A percentile compares a stretch with the other conserved stretches of the same genome.
phyloP scores from a whole-genome alignment of 495 filamentous ascomycete species.

The Neurospora discreta region DNA sequence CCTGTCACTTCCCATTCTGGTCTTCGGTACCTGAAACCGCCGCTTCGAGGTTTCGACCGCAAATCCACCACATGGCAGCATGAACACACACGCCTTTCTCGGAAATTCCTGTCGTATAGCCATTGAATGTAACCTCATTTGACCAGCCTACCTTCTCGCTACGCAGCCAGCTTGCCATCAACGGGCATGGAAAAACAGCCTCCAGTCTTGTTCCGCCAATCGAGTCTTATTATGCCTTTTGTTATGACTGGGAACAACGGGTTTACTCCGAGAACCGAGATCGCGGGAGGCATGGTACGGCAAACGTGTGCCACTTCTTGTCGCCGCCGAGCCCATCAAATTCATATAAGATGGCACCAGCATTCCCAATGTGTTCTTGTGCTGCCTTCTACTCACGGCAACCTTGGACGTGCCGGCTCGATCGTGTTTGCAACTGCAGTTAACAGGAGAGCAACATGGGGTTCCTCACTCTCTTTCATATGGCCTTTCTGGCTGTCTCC shows the following conservation, averaged over 20 bases:
- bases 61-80: slow-evolving; percentile 14
- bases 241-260: slow-evolving; percentile 2
- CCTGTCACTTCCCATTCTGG: neutral
- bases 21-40: slow-evolving; percentile 1
- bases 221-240: neutral
- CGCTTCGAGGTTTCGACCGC: neutral
- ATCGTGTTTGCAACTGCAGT: neutral
- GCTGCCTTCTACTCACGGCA: neutral
- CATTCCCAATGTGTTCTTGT: neutral
- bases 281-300: neutral
- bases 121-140: slow-evolving; percentile 10
- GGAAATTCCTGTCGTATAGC: neutral
- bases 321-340: neutral
- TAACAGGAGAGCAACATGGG: slow-evolving; percentile 10
- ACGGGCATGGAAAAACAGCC: neutral
- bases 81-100: slow-evolving; percentile 7
- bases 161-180: neutral
- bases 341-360: neutral
- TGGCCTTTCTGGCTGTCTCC: slow-evolving; percentile 16
- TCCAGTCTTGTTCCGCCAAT: slow-evolving; percentile 19
- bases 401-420: neutral
- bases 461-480: slow-evolving; percentile 9
- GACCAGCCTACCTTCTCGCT: neutral
- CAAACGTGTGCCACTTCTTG: neutral
- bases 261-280: slow-evolving; percentile 4